phyloP scores from a whole-genome alignment of 352 stramenopile genomes.

The Globisporangium canariense region DNA sequence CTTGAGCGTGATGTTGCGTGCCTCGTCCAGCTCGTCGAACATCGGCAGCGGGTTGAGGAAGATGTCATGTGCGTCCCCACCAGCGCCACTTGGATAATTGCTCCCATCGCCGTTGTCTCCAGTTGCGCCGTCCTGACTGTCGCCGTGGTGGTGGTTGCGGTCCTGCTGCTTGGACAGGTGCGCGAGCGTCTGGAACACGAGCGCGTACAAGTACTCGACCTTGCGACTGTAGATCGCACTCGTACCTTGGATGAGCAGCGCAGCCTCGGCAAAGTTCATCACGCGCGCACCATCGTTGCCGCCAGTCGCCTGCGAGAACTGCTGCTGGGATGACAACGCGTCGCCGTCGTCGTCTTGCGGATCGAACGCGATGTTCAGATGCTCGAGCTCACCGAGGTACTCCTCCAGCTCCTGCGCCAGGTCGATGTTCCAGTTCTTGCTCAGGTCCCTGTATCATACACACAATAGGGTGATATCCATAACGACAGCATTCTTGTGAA shows the following conservation, averaged over 20 bases:
- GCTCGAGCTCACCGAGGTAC: conserved; percentile 88
- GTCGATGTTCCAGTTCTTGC: conserved; percentile 91
- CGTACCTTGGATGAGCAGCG: conserved; percentile 92
- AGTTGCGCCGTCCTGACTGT: conserved; percentile 20
- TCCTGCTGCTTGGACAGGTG: conserved; percentile 69
- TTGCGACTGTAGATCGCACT: conserved; percentile 94
- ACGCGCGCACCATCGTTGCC: conserved; percentile 15
- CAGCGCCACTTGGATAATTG: conserved; percentile 2
- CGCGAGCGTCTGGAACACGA: conserved; percentile 90
- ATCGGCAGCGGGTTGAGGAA: conserved; percentile 61
- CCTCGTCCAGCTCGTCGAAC: conserved; percentile 61
- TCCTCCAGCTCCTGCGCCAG: conserved; percentile 87
- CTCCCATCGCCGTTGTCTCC: conserved; percentile 23
- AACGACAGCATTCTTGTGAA: neutral
- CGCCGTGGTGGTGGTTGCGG: conserved; percentile 16
- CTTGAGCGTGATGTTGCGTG: conserved; percentile 58
- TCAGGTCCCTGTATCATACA: conserved; percentile 64
- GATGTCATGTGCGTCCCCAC: conserved; percentile 23
- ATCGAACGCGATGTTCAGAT: conserved; percentile 68
- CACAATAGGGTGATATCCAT: neutral
- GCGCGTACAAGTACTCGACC: conserved; percentile 92
- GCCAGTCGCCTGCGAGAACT: conserved; percentile 27
- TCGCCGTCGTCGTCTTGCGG: conserved; percentile 25
- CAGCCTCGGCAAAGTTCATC: conserved; percentile 93
- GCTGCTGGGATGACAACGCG: neutral